phyloP scores from a whole-genome alignment of 805 yeast species.

The Ogataea neopini region DNA sequence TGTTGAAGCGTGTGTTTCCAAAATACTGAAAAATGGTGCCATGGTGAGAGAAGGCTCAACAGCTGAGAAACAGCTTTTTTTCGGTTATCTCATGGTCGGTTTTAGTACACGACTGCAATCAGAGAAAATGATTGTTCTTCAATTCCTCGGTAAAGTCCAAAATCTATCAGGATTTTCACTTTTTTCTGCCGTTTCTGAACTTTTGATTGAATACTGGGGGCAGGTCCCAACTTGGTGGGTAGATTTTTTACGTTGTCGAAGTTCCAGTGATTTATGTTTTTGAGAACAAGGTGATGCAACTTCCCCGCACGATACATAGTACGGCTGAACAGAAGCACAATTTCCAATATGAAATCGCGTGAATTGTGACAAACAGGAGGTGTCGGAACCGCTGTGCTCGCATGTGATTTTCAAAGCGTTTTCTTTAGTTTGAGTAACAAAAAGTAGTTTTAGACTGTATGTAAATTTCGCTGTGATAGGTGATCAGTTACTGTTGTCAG shows the following conservation, averaged over 20 bases:
- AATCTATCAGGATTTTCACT: conserved; percentile 7
- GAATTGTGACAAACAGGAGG: too few relatives aligned
- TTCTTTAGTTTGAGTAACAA: too few relatives aligned
- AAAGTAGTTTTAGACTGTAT: too few relatives aligned
- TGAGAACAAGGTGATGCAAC: neutral
- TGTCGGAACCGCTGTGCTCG: too few relatives aligned
- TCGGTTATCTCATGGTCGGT: conserved; percentile 14
- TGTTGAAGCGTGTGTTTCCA: conserved; percentile 14
- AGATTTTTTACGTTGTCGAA: conserved; percentile 5
- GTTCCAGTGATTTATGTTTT: neutral
- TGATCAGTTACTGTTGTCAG: too few relatives aligned
- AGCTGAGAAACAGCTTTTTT: conserved; percentile 13
- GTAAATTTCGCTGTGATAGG: too few relatives aligned
- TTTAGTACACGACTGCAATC: conserved; percentile 8
- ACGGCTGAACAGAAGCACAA: too few relatives aligned
- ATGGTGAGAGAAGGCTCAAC: conserved; percentile 1
- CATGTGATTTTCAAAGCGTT: too few relatives aligned
- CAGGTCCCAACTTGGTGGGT: conserved; percentile 6
- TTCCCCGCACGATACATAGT: too few relatives aligned
- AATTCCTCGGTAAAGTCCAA: conserved; percentile 6
- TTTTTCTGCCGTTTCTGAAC: conserved; percentile 2
- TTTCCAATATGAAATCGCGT: too few relatives aligned
- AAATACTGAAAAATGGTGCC: conserved; percentile 8
- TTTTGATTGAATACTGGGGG: conserved; percentile 11
- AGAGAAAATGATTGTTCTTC: conserved; percentile 1